Base-by-base conservation (phyloP, 2,329 filamentous ascomycete genomes). In the Xylaria sp. region DNA sequence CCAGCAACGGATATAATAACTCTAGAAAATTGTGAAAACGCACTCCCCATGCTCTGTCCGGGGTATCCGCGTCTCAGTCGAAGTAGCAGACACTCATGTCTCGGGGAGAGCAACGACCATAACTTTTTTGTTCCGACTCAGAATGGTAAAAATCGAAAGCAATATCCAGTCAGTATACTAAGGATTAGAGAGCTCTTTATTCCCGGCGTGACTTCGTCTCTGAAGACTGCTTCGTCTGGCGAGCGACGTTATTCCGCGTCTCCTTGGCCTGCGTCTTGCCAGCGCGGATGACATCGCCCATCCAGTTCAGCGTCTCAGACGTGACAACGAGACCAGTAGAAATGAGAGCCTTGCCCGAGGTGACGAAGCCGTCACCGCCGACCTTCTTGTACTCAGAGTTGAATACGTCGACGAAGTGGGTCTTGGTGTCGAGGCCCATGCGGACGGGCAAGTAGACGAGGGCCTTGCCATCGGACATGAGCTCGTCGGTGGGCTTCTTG, bases 401-500 rank as follows among this genome's bases (percentile, higher is more conserved):
- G 72, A 84, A 89, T 60, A 84, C 76, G 57, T 76, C 74, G 57
- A 83, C 70, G 61, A 88, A 78, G 66, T 87, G 84, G 58, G 87
- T 83, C 73, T 82, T 84, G 66, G 83, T 81, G 74, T 86, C 82
- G 16, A 78, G 68, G 19, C 81, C 83, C 68, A 88, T 81, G 69
- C 83, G 83, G 67, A 86, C 75, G 6, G 89, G 89, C 63, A 85
- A 78, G 63, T 83, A 79, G 59, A 87, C 80, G 47, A 86, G 75
- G 68, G 79, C 79, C 71, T 84, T 82, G 68, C 89, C 82, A 13
- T 86, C 83, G 60, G 79, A 79, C 74, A 85, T 85, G 55, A 92
- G 79, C 73, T 90, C 87, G 65, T 82, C 79, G 30, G 89, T 90
- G 54, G 89, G 85, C 76, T 91, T 88, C 79, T 88, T 90, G 73